A percentile compares a stretch with the other conserved stretches of the same genome.
These are phyloP conservation scores for Sphaerobolus stellatus DNA, from an alignment of 1,284 basidiomycete species.

Conservation along the genomic window DNA sequence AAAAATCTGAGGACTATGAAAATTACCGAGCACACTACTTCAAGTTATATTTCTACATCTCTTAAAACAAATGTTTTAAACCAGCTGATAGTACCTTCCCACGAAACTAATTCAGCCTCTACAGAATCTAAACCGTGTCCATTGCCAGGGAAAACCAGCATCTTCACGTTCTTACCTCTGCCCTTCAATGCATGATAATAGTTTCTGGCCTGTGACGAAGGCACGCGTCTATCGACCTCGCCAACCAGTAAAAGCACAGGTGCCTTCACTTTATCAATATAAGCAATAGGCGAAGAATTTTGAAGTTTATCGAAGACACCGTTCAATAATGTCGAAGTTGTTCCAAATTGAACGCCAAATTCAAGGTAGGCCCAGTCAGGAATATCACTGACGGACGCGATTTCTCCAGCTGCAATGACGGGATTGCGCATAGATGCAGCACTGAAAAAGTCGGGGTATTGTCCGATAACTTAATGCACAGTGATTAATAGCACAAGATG, in stretches of 20 bases:
- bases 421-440: conserved; percentile 69
- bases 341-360: conserved; percentile 46
- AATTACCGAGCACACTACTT: too few species aligned
- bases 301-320: conserved; percentile 47
- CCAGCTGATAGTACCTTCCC: conserved; percentile 54
- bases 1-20: too few species aligned
- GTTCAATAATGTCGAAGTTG: conserved; percentile 43
- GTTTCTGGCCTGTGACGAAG: conserved; percentile 59
- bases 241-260: conserved; percentile 65
- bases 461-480: conserved; percentile 53
- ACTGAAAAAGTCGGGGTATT: conserved; percentile 58
- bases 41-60: too few species aligned
- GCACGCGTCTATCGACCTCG: conserved; percentile 59
- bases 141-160: conserved; percentile 64
- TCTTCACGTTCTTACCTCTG: conserved; percentile 46
- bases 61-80: conserved; percentile 34
- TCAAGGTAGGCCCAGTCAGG: conserved; percentile 72
- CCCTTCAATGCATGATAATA: conserved; percentile 67
- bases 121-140: conserved; percentile 64
- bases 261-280: conserved; percentile 50
- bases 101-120: conserved; percentile 52
- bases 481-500: conserved; percentile 1
- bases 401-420: conserved; percentile 59
- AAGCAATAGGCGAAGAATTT: conserved; percentile 55
- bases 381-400: conserved; percentile 57